Conservation (phyloP, 1,284 basidiomycete species). For the Cutaneotrichosporon cyanovorans region DNA sequence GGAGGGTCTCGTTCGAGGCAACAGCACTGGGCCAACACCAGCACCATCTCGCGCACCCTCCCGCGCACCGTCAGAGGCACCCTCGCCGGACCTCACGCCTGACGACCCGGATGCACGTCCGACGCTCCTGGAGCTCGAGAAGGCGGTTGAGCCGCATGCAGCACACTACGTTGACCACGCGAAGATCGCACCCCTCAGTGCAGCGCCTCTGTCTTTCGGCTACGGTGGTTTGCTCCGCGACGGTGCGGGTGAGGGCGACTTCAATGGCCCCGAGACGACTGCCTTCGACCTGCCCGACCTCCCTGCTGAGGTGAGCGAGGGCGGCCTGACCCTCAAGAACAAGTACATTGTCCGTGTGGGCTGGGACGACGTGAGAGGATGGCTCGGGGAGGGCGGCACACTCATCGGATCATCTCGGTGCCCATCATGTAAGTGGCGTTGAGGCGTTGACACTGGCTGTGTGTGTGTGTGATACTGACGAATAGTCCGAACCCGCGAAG, state of each 20-base stretch:
- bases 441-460: neutral
- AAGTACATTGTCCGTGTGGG: constrained; percentile 93
- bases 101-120: constrained; percentile 7
- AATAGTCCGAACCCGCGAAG: constrained; percentile 69
- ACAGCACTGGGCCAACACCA: constrained; percentile 41
- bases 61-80: constrained; percentile 22
- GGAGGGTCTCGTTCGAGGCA: constrained; percentile 72
- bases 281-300: constrained; percentile 20
- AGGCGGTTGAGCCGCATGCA: constrained; percentile 11
- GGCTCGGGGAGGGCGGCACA: constrained; percentile 93
- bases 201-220: constrained; percentile 64
- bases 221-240: constrained; percentile 83
- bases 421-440: constrained; percentile 52
- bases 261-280: constrained; percentile 31
- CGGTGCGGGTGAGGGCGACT: constrained; percentile 69
- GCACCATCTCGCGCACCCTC: constrained; percentile 20
- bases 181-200: constrained; percentile 28
- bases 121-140: constrained; percentile 14
- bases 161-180: constrained; percentile 27
- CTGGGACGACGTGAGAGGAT: constrained; percentile 96
- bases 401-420: constrained; percentile 93
- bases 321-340: constrained; percentile 63
- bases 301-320: constrained; percentile 46
- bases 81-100: constrained; percentile 32
- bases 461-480: neutral